Conservation (phyloP, 129 eudicot genomes). For the Pittosporum tobira region DNA sequence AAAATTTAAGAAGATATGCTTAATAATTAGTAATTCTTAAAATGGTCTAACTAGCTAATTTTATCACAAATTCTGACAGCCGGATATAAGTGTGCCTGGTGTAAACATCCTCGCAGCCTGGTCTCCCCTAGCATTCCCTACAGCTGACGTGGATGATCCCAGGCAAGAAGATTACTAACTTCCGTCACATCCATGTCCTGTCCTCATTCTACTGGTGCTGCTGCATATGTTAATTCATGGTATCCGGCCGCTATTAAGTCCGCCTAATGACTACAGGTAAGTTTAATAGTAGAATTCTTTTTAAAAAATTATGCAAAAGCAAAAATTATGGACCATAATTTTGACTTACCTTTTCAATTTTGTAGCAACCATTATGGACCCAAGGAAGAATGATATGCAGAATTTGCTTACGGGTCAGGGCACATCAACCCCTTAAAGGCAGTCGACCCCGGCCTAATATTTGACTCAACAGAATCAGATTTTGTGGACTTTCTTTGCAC, state of each 20-base stretch:
- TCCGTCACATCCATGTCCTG: conserved; percentile 13
- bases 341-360: background rate
- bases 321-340: background rate
- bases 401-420: conserved; percentile 27
- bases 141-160: conserved; percentile 2
- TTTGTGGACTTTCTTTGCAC: conserved; percentile 18
- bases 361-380: conserved; percentile 13
- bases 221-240: conserved; percentile 14
- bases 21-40: too few species aligned
- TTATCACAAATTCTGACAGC: background rate
- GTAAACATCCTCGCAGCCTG: conserved; percentile 3
- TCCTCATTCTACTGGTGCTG: conserved; percentile 12
- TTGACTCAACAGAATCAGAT: conserved; percentile 22
- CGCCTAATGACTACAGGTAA: conserved; percentile 12
- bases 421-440: conserved; percentile 24
- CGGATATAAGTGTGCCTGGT: conserved; percentile 8
- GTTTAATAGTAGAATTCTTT: background rate
- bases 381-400: conserved; percentile 17
- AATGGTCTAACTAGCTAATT: too few species aligned
- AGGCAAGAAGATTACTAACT: conserved; percentile 10
- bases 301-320: too few species aligned
- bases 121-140: conserved; percentile 13
- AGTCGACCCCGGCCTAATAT: conserved; percentile 27
- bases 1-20: too few species aligned
- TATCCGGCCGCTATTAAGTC: conserved; percentile 5